phyloP scores from a whole-genome alignment of 2,329 filamentous ascomycete genomes.

The Cryphonectria radicalis region DNA sequence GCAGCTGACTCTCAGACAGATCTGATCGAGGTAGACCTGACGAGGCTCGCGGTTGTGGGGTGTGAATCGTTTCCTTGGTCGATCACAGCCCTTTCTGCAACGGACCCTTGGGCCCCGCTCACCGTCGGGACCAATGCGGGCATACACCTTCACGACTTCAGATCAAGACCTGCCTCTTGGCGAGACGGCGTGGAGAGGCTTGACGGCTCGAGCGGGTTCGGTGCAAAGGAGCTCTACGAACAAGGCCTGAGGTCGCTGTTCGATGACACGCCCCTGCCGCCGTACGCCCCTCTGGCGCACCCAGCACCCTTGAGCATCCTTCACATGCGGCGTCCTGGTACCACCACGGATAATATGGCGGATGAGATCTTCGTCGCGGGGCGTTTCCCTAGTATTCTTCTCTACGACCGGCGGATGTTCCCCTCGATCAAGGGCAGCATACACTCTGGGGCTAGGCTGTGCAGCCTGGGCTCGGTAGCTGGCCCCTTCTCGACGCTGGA shows the following conservation, averaged over 20 bases:
- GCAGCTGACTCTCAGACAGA: constrained; percentile 42
- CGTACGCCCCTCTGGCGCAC: constrained; percentile 75
- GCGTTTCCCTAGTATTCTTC: constrained; percentile 84
- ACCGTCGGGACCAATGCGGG: constrained; percentile 84
- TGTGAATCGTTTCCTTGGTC: constrained; percentile 77
- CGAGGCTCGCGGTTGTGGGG: constrained; percentile 70
- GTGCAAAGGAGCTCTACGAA: constrained; percentile 38
- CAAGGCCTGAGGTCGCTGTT: constrained; percentile 46
- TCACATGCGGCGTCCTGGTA: constrained; percentile 67
- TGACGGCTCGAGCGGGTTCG: constrained; percentile 37
- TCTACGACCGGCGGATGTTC: constrained; percentile 88
- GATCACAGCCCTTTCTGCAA: constrained; percentile 80
- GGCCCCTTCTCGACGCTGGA: constrained; percentile 68
- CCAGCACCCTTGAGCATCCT: constrained; percentile 83
- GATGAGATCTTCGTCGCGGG: constrained; percentile 88
- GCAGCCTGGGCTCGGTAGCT: constrained; percentile 71
- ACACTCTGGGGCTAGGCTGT: constrained; percentile 81
- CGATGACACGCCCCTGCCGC: constrained; percentile 56
- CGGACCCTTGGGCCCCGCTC: constrained; percentile 68
- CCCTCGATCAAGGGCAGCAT: constrained; percentile 77
- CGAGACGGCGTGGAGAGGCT: constrained; percentile 44
- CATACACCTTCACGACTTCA: constrained; percentile 81
- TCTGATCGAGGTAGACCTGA: constrained; percentile 81
- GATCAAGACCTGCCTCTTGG: constrained; percentile 46
- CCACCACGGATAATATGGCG: constrained; percentile 60